These are phyloP conservation scores for Dioscorea zingiberensis DNA, from an alignment of 106 monocot species.

Conservation along the genomic window DNA sequence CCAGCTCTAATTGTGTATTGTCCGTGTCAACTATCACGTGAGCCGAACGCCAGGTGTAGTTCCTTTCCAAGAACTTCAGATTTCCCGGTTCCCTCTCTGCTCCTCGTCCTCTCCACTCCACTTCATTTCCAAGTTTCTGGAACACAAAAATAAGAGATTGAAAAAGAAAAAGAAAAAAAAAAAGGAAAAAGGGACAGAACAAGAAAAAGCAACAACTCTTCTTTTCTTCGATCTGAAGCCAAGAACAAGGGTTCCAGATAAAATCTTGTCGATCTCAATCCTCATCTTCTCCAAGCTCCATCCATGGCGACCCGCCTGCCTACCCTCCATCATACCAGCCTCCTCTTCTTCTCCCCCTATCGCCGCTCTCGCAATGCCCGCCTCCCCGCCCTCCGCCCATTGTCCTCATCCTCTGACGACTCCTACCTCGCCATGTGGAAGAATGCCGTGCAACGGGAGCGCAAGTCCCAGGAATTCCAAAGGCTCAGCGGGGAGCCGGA, in stretches of 20 bases:
- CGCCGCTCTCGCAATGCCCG: not conserved
- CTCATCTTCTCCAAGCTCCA: not conserved
- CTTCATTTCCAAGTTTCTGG: not conserved
- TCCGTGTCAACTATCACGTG: no score
- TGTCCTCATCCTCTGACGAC: slow-evolving; percentile 1
- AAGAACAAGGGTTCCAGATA: not conserved
- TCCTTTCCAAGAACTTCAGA: not conserved
- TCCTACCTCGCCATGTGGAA: slow-evolving; percentile 86
- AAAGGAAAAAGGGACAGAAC: not conserved
- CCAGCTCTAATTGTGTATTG: no score
- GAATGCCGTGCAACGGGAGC: slow-evolving; percentile 52
- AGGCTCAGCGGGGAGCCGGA: not conserved
- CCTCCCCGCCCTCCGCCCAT: not conserved
- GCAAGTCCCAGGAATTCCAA: slow-evolving; percentile 19
- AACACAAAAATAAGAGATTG: not conserved
- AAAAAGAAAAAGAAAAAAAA: not conserved
- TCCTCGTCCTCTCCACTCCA: not conserved
- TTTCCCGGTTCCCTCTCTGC: not conserved
- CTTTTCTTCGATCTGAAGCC: not conserved
- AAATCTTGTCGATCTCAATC: not conserved
- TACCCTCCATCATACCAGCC: not conserved
- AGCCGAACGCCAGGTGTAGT: no score
- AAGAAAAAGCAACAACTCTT: no score
- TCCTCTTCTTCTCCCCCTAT: not conserved
- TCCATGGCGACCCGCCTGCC: not conserved